Conservation (phyloP, 371 early-diverging fungal species). For the Zopfochytrium polystomum region DNA sequence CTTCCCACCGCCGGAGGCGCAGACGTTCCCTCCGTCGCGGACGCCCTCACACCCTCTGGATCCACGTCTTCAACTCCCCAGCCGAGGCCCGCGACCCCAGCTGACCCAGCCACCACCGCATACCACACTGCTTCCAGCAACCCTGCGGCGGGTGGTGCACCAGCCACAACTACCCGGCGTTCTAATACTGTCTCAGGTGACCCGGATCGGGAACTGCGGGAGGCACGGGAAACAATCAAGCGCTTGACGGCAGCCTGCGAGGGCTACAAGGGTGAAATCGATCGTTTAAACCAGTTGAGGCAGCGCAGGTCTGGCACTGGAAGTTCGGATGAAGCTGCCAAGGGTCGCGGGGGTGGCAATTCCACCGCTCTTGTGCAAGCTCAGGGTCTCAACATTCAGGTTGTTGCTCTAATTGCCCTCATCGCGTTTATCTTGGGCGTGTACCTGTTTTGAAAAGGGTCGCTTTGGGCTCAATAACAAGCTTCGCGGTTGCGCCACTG, state of each 20-base stretch:
- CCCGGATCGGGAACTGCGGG: slow-evolving; percentile 33
- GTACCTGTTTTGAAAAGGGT: slow-evolving; percentile 22
- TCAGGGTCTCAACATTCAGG: slow-evolving; percentile 12
- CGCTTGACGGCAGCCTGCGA: slow-evolving; percentile 48
- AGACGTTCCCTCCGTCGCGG: neutral
- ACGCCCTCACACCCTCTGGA: neutral
- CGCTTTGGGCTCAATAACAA: too few relatives aligned
- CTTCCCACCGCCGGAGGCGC: slow-evolving; percentile 3
- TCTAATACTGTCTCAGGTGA: neutral
- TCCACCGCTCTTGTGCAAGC: slow-evolving; percentile 1
- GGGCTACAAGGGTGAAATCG: slow-evolving; percentile 53
- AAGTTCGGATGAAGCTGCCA: slow-evolving; percentile 2
- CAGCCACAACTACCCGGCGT: neutral
- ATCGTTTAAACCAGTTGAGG: slow-evolving; percentile 45
- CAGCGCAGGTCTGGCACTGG: slow-evolving; percentile 32
- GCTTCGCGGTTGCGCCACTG: too few relatives aligned
- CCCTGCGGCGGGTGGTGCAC: slow-evolving; percentile 3
- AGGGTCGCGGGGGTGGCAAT: neutral
- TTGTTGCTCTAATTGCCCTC: slow-evolving; percentile 24
- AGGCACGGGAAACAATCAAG: slow-evolving; percentile 40
- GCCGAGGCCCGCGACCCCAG: slow-evolving; percentile 8
- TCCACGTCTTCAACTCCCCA: neutral
- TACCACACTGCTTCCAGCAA: neutral
- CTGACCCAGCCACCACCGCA: slow-evolving; percentile 5
- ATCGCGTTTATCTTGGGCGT: slow-evolving; percentile 35